These are phyloP conservation scores for Russula sp. DNA, from an alignment of 768 basidiomycete species.

Conservation along the genomic window DNA sequence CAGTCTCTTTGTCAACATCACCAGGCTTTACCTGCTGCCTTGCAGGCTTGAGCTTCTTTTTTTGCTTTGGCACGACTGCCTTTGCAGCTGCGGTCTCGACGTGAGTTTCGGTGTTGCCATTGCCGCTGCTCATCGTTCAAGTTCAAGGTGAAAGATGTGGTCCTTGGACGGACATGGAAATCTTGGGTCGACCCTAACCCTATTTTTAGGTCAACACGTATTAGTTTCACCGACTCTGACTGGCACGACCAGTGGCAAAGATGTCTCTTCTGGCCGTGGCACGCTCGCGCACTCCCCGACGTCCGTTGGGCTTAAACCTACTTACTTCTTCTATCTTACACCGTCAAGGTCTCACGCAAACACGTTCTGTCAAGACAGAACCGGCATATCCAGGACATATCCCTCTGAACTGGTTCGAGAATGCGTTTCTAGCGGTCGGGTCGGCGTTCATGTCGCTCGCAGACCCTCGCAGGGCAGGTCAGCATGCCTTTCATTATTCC, in stretches of 20 bases:
- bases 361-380: slow-evolving; percentile 19
- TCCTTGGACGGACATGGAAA: background rate
- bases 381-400: slow-evolving; percentile 75
- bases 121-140: slow-evolving; percentile 14
- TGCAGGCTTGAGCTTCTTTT: slow-evolving; percentile 83
- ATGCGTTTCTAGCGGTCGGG: slow-evolving; percentile 78
- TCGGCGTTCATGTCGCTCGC: slow-evolving; percentile 76
- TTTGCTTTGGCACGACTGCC: slow-evolving; percentile 32
- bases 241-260: background rate
- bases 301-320: background rate
- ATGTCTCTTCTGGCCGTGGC: slow-evolving; percentile 16
- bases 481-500: slow-evolving; percentile 28
- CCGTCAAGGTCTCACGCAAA: background rate
- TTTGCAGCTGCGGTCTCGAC: slow-evolving; percentile 1
- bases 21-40: slow-evolving; percentile 89
- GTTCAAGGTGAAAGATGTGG: background rate
- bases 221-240: background rate
- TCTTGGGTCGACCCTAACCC: slow-evolving; percentile 11
- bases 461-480: slow-evolving; percentile 82
- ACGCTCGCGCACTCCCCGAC: slow-evolving; percentile 1
- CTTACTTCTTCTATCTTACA: background rate
- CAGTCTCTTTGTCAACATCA: slow-evolving; percentile 84
- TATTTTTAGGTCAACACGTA: background rate
- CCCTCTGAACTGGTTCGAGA: slow-evolving; percentile 77
- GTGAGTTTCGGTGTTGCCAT: slow-evolving; percentile 18